Evolutionary conservation across 1,284 basidiomycete species (phyloP), one percentile per base, ranked within the genome.

Genomic region (Moesziomyces globuligerus): DNA sequence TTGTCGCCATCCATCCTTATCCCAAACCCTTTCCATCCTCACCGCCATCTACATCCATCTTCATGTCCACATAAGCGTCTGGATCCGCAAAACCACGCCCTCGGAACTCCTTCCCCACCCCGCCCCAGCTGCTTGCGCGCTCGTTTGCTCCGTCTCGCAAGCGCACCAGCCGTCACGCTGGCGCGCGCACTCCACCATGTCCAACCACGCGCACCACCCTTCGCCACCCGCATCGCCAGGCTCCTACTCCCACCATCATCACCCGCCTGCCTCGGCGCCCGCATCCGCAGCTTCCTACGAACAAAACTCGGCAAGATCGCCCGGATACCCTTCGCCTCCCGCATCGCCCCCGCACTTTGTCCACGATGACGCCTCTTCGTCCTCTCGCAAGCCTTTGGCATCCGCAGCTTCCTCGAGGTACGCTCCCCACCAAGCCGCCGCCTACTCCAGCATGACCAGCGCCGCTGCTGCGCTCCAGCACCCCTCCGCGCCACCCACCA

Each of bases 281-380:
- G 25, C 54, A 2, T 17, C 13, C 18, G 46, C 45, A 23, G 32
- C 32, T 17, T 6, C 32, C 15, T 57, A 57, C 49, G 53, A 60
- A 4, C 3, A 36, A 49, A 48, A 56, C 17, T 58, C 55, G 34
- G 44, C 53, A 37, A 56, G 52, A 7, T 61, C 62, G 18, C 58
- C 61, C 4, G 68, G 61, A 32, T 71, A 71, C 32, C 62, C 68
- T 18, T 66, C 62, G 13, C 68, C 68, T 1, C 68, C 62, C 34
- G 52, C 62, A 7, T 71, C 68, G 15, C 68, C 68, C 18, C 68
- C 68, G 39, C 56, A 57, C 23, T n/a, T 56, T 7, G 37, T 48
- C 21, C 38, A 59, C 36, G 40, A 56, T 13, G 10, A 7, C 4
- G n/a, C 38, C 17, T 21, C 46, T 3, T 43, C 56, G 5, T 17